Conservation (phyloP, 2,329 filamentous ascomycete genomes). For the Fusarium sp. region DNA sequence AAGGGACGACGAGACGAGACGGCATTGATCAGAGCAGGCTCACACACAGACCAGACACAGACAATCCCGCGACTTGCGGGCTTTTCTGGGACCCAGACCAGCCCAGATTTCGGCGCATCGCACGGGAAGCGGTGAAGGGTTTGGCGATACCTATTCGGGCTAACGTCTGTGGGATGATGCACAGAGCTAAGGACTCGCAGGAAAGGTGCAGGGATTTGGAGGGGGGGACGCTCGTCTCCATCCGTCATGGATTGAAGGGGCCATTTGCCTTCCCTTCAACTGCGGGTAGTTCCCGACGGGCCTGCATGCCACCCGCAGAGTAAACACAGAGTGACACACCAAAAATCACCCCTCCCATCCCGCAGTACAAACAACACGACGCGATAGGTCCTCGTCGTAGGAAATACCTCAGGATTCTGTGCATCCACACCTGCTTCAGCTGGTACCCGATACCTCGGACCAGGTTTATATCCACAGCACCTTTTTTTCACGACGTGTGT, state of each 20-base stretch:
- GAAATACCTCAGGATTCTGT: slow-evolving; percentile 21
- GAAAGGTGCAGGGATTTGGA: slow-evolving; percentile 29
- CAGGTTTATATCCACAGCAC: not conserved
- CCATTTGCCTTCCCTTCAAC: slow-evolving; percentile 1
- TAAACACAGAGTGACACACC: slow-evolving; percentile 3
- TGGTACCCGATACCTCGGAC: slow-evolving; percentile 17
- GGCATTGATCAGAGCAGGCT: slow-evolving; percentile 26
- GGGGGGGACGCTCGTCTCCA: slow-evolving; percentile 11
- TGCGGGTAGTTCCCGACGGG: slow-evolving; percentile 22
- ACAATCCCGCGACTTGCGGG: slow-evolving; percentile 29
- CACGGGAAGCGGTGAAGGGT: slow-evolving; percentile 43
- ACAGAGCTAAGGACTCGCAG: slow-evolving; percentile 40
- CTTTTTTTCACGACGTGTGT: not conserved
- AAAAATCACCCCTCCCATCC: not conserved
- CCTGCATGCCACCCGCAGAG: slow-evolving; percentile 12
- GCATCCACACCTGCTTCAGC: not conserved
- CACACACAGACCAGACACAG: not conserved
- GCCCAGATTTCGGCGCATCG: slow-evolving; percentile 23
- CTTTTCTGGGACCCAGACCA: slow-evolving; percentile 30
- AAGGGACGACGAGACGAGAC: slow-evolving; percentile 12
- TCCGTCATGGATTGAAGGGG: not conserved
- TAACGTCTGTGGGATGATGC: slow-evolving; percentile 38
- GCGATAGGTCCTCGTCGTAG: slow-evolving; percentile 5
- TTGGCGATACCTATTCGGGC: slow-evolving; percentile 44
- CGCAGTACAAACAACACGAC: not conserved